Evolutionary conservation across 805 yeast species (phyloP), one percentile per base, ranked within the genome.

Genomic region (Candida qinlingensis): DNA sequence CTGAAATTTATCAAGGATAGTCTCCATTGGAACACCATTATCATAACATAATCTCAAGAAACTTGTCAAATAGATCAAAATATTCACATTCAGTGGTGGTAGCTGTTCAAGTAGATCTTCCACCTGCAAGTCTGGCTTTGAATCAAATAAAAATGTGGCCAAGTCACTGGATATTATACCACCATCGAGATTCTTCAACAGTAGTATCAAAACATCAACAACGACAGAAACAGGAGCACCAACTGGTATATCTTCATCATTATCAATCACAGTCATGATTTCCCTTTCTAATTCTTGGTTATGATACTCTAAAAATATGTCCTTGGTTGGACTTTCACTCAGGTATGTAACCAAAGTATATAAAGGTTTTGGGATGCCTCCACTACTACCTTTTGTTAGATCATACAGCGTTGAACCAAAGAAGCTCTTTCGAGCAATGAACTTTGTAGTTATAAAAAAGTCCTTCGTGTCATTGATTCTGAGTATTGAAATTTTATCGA

Each of bases 11-110:
- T 50, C 56, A 38, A 45, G 52, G 9, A 55, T 28, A 11, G 42
- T 58, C 41, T 44, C 61, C 42, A 39, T 59, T 27, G 46, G 58
- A 51, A 49, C 57, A 1, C 53, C 51, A 27, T 43, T 51, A 4
- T 59, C 62, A 41, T 58, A 52, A 45, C 68, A 65, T 11, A 64
- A 49, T n/a, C 69, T 59, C 37, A 74, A 53, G 53, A 74, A 73
- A 9, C 71, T 66, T 13, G 64, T 57, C 30, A 74, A 37, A 47
- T 70, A 74, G 31, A 73, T 64, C 54, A 73, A 54, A 8, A 71
- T 68, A 47, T 73, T 73, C 29, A 72, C 72, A 44, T 74, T 67
- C 37, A 70, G 56, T 4, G 72, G 62, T 7, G 76, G 74, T 7
- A 73, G 51, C 5, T 57, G 61, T 41, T 73, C 78, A 36, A 73